A percentile compares a stretch with the other conserved stretches of the same genome.
Conservation (phyloP, 1,284 basidiomycete genomes). For the Malassezia sympodialis region DNA sequence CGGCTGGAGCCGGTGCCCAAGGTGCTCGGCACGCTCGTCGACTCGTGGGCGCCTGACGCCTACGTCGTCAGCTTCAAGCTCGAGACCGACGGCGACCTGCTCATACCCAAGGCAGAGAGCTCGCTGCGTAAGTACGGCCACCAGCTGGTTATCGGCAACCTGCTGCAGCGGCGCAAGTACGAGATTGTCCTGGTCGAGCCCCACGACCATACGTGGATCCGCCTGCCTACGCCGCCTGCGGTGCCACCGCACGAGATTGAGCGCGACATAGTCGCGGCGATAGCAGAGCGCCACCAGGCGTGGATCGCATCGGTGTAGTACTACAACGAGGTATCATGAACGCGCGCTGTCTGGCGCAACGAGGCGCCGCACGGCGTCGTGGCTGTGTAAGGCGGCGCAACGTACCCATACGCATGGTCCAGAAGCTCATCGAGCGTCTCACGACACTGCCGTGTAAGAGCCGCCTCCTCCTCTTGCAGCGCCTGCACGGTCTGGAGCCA, state of each 20-base stretch:
- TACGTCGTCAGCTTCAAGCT: slow-evolving; percentile 97
- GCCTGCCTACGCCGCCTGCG: slow-evolving; percentile 50
- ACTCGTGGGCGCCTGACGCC: slow-evolving; percentile 82
- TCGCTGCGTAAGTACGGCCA: slow-evolving; percentile 89
- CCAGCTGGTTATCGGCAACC: slow-evolving; percentile 92
- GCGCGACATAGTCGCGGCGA: slow-evolving; percentile 71
- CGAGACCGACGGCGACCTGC: slow-evolving; percentile 72
- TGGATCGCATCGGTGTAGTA: slow-evolving; percentile 54
- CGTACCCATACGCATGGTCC: slow-evolving; percentile 19
- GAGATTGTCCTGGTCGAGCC: slow-evolving; percentile 76
- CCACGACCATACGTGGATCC: slow-evolving; percentile 55
- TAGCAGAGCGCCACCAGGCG: slow-evolving; percentile 62
- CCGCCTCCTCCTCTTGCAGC: slow-evolving; percentile 17
- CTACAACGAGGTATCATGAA: slow-evolving; percentile 1
- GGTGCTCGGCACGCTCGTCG: slow-evolving; percentile 79
- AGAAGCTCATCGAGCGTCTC: slow-evolving; percentile 26
- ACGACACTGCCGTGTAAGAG: slow-evolving; percentile 15
- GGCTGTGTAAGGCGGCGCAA: not conserved
- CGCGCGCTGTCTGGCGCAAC: not conserved
- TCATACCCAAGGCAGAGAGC: slow-evolving; percentile 79
- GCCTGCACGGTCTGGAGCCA: slow-evolving; percentile 17
- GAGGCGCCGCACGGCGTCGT: not conserved
- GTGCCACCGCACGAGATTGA: slow-evolving; percentile 60
- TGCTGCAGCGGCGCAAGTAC: slow-evolving; percentile 74
- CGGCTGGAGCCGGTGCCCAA: slow-evolving; percentile 99